Base-by-base conservation (phyloP, 2,329 filamentous ascomycete genomes). In the Exophiala dermatitidis region DNA sequence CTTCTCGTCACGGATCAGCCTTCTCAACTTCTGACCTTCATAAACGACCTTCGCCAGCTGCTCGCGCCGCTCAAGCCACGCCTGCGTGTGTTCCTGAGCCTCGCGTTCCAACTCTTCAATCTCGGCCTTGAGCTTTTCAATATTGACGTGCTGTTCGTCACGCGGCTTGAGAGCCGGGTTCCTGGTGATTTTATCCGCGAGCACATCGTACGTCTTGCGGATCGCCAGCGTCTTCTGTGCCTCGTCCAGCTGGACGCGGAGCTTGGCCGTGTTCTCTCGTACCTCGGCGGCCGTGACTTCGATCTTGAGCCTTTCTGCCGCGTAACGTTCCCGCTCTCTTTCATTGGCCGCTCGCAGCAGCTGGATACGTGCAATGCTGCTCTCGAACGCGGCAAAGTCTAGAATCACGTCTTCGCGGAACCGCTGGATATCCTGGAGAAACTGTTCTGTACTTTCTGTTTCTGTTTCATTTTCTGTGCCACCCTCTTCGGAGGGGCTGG, bases 1-100 rank as follows among this genome's bases (percentile, higher is more conserved):
- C 72, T 95, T 95, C 75, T 96, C 91, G 65, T 95, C 90, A 56
- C 90, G 83, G 65, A 97, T 95, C 68, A 94, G 77, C 46, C 88
- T 79, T 53, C 90, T 77, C 68, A 97, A 78, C 59, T 88, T 78
- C 80, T 87, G 86, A n/a, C 89, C 89, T 73, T 96, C 91, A 55
- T 90, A 87, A 67, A 95, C 87, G 64, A 97, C 90, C 52, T 82
- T 80, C 53, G 85, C 87, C 69, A 96, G 95, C 70, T 95, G 89
- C 62, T 89, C 86, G 58, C 86, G 77, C 37, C 91, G 79, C 70
- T 95, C 90, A 40, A 80, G 76, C 90, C 90, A 96, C 0, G 88
- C 93, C 60, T 78, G 80, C 46, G 82, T 85, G 67, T 94, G 94
- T 36, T 86, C 84, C 65, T 81, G 80, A 65, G 88, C 89, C 74